These are phyloP conservation scores for Hemileccinum rubropunctum DNA, from an alignment of 768 basidiomycete genomes.

Conservation along the genomic window DNA sequence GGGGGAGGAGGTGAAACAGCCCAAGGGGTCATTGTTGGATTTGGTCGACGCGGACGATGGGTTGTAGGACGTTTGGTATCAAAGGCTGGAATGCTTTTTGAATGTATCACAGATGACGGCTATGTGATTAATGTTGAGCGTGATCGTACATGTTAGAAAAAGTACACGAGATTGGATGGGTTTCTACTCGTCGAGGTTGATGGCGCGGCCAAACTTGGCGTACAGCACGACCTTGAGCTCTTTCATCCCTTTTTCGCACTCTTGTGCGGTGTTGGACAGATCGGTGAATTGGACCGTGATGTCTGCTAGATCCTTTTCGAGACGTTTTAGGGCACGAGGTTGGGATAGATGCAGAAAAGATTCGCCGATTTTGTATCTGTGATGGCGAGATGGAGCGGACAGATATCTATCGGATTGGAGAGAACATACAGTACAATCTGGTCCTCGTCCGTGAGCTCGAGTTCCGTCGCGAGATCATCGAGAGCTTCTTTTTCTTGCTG, in stretches of 20 bases:
- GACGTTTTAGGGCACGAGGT: constrained; percentile 61
- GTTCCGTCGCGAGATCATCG: constrained; percentile 82
- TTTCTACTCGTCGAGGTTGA: constrained; percentile 80
- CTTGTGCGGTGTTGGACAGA: constrained; percentile 51
- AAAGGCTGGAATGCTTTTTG: no score
- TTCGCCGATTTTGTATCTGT: constrained; percentile 87
- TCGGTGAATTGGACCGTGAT: constrained; percentile 54
- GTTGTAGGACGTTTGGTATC: no score
- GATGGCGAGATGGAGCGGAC: constrained; percentile 24
- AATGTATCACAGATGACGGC: neutral
- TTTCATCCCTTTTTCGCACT: constrained; percentile 76
- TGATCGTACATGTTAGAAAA: no score
- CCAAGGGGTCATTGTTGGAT: constrained; percentile 58
- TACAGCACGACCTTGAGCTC: constrained; percentile 77
- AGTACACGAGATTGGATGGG: no score
- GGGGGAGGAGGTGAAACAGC: constrained; percentile 63
- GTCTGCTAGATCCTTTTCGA: constrained; percentile 65
- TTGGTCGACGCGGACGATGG: constrained; percentile 46
- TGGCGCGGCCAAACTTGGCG: constrained; percentile 89
- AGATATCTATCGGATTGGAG: constrained; percentile 28
- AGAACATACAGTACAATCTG: constrained; percentile 66
- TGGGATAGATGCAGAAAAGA: constrained; percentile 81
- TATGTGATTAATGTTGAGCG: no score
- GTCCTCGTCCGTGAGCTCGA: constrained; percentile 88
- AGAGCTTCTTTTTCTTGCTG: constrained; percentile 95